Evolutionary conservation across 805 yeast species (phyloP).

Genomic region (Metschnikowia gruessii): DNA sequence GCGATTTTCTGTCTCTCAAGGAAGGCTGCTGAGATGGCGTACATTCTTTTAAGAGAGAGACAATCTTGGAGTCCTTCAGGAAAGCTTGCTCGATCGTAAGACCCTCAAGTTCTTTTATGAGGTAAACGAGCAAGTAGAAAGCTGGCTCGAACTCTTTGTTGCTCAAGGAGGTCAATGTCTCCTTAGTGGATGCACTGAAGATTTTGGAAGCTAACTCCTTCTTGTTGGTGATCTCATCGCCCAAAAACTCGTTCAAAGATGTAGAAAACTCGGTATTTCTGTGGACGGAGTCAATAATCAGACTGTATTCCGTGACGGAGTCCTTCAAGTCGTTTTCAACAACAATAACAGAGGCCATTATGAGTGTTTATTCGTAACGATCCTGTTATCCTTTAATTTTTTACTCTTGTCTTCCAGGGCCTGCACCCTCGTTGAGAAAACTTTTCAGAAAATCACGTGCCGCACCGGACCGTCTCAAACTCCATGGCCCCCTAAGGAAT

Average conservation of each 20-base stretch:
- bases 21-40: constrained; percentile 38
- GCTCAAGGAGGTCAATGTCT: constrained; percentile 32
- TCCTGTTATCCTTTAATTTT: neutral
- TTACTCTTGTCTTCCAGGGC: constrained; percentile 3
- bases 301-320: constrained; percentile 40
- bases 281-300: constrained; percentile 34
- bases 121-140: constrained; percentile 39
- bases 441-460: constrained; percentile 21
- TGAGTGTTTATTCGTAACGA: constrained; percentile 5
- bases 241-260: constrained; percentile 24
- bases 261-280: constrained; percentile 29
- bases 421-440: constrained; percentile 18
- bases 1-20: constrained; percentile 44
- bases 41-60: constrained; percentile 29
- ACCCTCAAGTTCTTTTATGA: constrained; percentile 32
- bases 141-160: constrained; percentile 47
- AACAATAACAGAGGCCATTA: constrained; percentile 43
- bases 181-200: constrained; percentile 28
- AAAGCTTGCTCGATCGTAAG: constrained; percentile 24
- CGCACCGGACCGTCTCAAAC: neutral
- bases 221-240: constrained; percentile 28
- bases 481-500: neutral
- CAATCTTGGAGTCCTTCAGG: constrained; percentile 24
- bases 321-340: constrained; percentile 43
- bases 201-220: constrained; percentile 28